phyloP scores from a whole-genome alignment of 2,329 filamentous ascomycete genomes.

The Gnomoniopsis smithogilvyi region DNA sequence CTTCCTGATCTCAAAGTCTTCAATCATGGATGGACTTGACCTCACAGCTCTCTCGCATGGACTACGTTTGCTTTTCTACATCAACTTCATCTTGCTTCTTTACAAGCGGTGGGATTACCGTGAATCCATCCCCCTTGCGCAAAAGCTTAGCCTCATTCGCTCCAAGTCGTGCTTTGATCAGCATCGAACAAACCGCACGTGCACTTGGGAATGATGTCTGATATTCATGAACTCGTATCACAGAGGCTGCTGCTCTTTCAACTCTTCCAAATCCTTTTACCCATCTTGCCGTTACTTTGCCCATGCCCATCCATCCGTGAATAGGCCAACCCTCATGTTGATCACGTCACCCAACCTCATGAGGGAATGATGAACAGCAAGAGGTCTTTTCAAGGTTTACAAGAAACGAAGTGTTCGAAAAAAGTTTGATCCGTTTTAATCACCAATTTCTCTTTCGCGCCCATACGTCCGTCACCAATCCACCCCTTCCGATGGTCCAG shows the following conservation, averaged over 20 bases:
- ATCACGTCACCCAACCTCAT: background rate
- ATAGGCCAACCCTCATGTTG: background rate
- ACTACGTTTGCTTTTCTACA: too few species aligned
- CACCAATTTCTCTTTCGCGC: background rate
- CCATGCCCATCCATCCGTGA: background rate
- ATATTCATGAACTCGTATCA: too few species aligned
- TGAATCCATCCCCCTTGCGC: too few species aligned
- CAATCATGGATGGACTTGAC: background rate
- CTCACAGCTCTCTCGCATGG: too few species aligned
- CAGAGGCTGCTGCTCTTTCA: too few species aligned
- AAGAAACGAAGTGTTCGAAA: conserved; percentile 10
- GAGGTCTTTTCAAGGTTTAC: conserved; percentile 5
- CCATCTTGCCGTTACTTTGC: background rate
- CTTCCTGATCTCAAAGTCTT: background rate
- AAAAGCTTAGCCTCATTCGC: too few species aligned
- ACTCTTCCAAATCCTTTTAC: too few species aligned
- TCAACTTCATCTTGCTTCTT: too few species aligned
- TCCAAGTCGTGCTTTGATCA: too few species aligned
- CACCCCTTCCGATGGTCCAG: background rate
- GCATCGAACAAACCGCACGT: too few species aligned
- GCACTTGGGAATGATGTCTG: too few species aligned
- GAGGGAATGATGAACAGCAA: background rate
- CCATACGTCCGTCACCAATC: background rate
- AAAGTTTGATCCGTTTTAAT: background rate
- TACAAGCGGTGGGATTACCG: too few species aligned